Conservation (phyloP, 2,329 filamentous ascomycete genomes). For the Aspergillus bombycis region DNA sequence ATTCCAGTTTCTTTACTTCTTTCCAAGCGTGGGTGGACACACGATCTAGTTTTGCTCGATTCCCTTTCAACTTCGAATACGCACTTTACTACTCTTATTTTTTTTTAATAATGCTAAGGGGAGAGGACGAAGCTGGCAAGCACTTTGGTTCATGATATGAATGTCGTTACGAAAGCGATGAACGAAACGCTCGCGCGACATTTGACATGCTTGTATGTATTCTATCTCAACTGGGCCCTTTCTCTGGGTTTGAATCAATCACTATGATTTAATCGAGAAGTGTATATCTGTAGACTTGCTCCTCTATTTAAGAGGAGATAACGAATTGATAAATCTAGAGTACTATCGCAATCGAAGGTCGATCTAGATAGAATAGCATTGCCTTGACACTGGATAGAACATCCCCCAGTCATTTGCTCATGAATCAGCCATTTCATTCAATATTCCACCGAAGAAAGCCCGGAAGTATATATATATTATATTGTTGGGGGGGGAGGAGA, state of each 20-base stretch:
- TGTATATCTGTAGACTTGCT: not conserved
- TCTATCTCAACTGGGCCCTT: conserved; percentile 3
- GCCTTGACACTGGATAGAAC: not conserved
- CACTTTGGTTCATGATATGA: conserved; percentile 8
- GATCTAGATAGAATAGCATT: not conserved
- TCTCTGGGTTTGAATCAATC: not conserved
- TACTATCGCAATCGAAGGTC: not conserved
- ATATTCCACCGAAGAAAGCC: not conserved
- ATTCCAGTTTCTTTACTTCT: conserved; percentile 8
- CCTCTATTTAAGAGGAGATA: not conserved
- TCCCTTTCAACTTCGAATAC: conserved; percentile 4
- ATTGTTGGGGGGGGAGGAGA: no score
- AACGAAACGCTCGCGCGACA: conserved; percentile 4
- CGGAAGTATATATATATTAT: not conserved
- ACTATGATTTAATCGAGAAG: not conserved
- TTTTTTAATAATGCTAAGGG: not conserved
- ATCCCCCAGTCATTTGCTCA: not conserved
- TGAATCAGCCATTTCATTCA: not conserved
- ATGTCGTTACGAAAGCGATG: conserved; percentile 17
- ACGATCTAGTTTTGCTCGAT: conserved; percentile 14
- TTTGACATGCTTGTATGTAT: conserved; percentile 11
- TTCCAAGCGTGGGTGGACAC: conserved; percentile 20
- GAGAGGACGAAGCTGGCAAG: not conserved
- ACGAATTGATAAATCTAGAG: not conserved
- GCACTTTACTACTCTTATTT: conserved; percentile 1